A percentile compares a stretch with the other conserved stretches of the same genome.
Evolutionary conservation across 2,329 filamentous ascomycete species (phyloP).

Genomic region (Ceratocystis huliohia): DNA sequence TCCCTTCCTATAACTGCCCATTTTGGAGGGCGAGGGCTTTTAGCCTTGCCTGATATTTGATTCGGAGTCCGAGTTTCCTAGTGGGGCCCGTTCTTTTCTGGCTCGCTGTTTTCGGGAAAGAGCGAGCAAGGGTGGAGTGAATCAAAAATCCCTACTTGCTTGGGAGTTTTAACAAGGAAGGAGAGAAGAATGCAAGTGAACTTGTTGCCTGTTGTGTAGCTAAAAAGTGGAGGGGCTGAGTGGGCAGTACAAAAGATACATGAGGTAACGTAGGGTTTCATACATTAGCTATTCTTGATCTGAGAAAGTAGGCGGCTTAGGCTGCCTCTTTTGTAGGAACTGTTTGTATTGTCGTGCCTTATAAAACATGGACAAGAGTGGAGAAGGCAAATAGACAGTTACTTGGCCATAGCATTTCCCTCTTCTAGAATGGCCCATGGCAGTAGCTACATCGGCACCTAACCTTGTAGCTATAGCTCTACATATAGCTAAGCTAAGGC

Average conservation of each 20-base stretch:
- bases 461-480: background rate
- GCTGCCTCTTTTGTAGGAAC: background rate
- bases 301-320: background rate
- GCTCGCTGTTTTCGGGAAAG: constrained; percentile 2
- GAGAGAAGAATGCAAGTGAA: background rate
- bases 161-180: background rate
- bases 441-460: background rate
- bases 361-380: background rate
- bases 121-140: background rate
- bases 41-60: background rate
- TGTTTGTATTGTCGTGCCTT: background rate
- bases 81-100: background rate
- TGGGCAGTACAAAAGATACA: background rate
- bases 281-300: background rate
- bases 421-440: constrained; percentile 4
- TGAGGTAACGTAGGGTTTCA: background rate
- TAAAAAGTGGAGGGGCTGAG: background rate
- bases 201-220: no score
- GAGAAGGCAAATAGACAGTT: background rate
- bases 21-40: background rate
- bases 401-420: background rate
- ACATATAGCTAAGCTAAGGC: constrained; percentile 5
- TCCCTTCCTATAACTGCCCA: background rate
- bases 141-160: background rate
- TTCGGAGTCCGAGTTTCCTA: background rate